Conservation (phyloP, 2,329 filamentous ascomycete genomes). For the Whalleya microplaca region DNA sequence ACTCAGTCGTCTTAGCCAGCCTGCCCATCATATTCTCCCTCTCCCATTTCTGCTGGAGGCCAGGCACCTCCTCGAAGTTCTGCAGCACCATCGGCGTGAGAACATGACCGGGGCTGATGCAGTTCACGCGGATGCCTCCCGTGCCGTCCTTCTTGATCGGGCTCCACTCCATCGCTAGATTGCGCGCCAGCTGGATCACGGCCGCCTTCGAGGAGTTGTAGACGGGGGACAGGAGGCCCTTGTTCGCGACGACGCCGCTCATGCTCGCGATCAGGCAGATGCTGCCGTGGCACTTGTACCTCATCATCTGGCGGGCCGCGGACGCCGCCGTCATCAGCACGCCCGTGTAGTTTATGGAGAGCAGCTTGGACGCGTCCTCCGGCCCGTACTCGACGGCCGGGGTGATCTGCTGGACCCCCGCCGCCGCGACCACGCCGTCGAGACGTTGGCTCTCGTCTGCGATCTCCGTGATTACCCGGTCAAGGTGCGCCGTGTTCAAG, state of each 20-base stretch:
- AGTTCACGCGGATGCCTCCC: slow-evolving; percentile 70
- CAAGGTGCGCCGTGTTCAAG: slow-evolving; percentile 60
- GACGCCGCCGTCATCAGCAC: slow-evolving; percentile 72
- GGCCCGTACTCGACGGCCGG: slow-evolving; percentile 69
- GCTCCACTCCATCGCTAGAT: slow-evolving; percentile 67
- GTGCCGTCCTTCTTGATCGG: slow-evolving; percentile 41
- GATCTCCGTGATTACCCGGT: slow-evolving; percentile 62
- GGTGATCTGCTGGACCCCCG: slow-evolving; percentile 69
- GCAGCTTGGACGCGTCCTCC: slow-evolving; percentile 60
- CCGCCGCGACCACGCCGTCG: slow-evolving; percentile 70
- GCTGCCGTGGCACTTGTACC: slow-evolving; percentile 54
- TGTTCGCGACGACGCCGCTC: slow-evolving; percentile 54
- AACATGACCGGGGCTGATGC: slow-evolving; percentile 70
- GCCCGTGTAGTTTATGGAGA: slow-evolving; percentile 72
- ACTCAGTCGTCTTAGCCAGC: slow-evolving; percentile 61
- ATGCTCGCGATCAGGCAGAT: slow-evolving; percentile 63
- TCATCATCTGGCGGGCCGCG: slow-evolving; percentile 66
- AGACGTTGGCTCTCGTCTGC: slow-evolving; percentile 64
- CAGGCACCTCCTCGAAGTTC: slow-evolving; percentile 70
- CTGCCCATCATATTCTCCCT: slow-evolving; percentile 74
- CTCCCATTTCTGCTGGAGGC: slow-evolving; percentile 63
- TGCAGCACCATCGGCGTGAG: slow-evolving; percentile 73
- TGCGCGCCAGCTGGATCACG: slow-evolving; percentile 65
- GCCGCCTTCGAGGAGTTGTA: slow-evolving; percentile 72
- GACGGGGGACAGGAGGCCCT: slow-evolving; percentile 64